These are phyloP conservation scores for Colletotrichum coccodes DNA, from an alignment of 2,329 filamentous ascomycete species.

Conservation along the genomic window DNA sequence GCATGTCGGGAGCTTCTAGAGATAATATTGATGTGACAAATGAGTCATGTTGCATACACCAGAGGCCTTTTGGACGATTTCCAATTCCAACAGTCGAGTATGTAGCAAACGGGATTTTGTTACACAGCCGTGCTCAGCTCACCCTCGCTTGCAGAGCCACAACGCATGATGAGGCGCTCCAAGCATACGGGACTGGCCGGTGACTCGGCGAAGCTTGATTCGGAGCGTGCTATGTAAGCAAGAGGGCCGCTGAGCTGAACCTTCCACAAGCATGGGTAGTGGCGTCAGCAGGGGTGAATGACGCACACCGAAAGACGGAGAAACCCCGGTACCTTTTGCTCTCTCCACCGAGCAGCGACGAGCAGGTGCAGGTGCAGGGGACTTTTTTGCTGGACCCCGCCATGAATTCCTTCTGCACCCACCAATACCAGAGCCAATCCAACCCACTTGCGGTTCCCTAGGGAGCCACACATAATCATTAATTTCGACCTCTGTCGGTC, in stretches of 20 bases:
- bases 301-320: slow-evolving; percentile 31
- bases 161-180: background rate
- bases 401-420: slow-evolving; percentile 13
- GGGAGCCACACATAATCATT: slow-evolving; percentile 30
- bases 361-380: background rate
- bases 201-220: background rate
- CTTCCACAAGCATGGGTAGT: background rate
- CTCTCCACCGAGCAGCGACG: background rate
- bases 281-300: slow-evolving; percentile 13
- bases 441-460: slow-evolving; percentile 8
- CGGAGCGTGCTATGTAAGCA: background rate
- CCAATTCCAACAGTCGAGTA: background rate
- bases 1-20: background rate
- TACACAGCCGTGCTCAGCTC: background rate
- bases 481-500: slow-evolving; percentile 25
- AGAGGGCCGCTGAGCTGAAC: background rate
- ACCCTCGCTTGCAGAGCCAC: background rate
- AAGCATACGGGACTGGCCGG: background rate
- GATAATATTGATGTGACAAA: background rate
- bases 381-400: slow-evolving; percentile 12
- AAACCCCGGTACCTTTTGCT: slow-evolving; percentile 9
- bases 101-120: background rate
- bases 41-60: background rate
- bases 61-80: background rate
- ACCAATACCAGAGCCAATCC: slow-evolving; percentile 23